Evolutionary conservation across 1,284 basidiomycete species (phyloP), one percentile per base, ranked within the genome.

Genomic region (Afroboletus lepidellus): DNA sequence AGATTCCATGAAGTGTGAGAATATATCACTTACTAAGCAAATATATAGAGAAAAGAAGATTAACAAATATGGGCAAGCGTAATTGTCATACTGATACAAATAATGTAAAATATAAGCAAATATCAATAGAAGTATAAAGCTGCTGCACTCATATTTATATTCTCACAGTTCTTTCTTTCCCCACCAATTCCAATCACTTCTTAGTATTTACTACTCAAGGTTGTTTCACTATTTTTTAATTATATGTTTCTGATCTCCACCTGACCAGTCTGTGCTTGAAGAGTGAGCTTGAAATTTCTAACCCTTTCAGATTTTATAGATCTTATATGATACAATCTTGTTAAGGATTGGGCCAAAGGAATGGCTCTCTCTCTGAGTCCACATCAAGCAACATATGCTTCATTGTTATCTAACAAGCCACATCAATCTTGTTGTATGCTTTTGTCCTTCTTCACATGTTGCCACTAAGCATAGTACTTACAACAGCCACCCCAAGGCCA

Each of bases 331-430:
- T 16, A 34, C 34, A n/a, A 49, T 37, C 6, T 39, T 44, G 6
- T 43, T 13, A 51, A 21, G 51, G 23, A 41, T 16, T 29, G n/a
- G 8, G 16, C 12, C 29, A 37, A 15, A 42, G 32, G 21, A 25
- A 61, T 62, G 60, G 53, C 57, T 44, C 38, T 62, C 0, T 57
- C 60, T 55, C 24, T 66, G 27, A 55, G 51, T 8, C 39, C 61
- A 11, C 49, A 52, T 5, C 49, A 56, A 6, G 18, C 15, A 9
- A 45, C 38, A 18, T 33, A 53, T 21, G 33, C 37, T 4, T 16
- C 60, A 46, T 20, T 37, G 42, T 11, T 47, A 38, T 20, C 48
- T 24, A 59, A 25, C 20, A 41, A 6, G 37, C 3, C 47, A 51
- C 24, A 32, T 15, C 48, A 57, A 29, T 11, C 53, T 15, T 46